Conservation (phyloP, 768 basidiomycete species). For the Paxillus involutus region DNA sequence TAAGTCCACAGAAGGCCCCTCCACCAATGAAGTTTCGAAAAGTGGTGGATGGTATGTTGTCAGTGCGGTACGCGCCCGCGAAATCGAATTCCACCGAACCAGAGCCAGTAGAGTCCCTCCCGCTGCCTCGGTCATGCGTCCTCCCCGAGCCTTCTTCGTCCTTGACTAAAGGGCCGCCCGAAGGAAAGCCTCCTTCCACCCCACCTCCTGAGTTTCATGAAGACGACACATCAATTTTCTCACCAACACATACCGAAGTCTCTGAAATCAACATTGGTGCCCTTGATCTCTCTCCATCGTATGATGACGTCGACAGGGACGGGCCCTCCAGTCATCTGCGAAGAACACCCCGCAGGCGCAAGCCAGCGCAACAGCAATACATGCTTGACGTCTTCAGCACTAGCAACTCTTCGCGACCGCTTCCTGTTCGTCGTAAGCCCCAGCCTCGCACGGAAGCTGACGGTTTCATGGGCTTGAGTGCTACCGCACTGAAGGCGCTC, state of each 20-base stretch:
- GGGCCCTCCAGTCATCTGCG: conserved; percentile 29
- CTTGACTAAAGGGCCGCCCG: conserved; percentile 15
- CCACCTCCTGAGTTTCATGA: neutral
- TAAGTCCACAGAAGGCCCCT: conserved; percentile 18
- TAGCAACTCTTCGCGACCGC: conserved; percentile 26
- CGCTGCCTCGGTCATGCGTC: conserved; percentile 6
- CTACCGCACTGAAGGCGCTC: conserved; percentile 65
- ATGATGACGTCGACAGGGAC: conserved; percentile 9
- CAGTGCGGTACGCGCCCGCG: conserved; percentile 24
- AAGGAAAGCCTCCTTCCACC: neutral
- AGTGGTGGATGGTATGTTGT: conserved; percentile 37
- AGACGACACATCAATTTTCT: neutral
- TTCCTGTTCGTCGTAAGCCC: conserved; percentile 45
- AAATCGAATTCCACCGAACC: conserved; percentile 14
- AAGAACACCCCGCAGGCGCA: conserved; percentile 53
- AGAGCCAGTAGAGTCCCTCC: conserved; percentile 1
- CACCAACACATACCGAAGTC: neutral
- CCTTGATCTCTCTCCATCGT: conserved; percentile 4
- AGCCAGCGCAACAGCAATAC: conserved; percentile 34
- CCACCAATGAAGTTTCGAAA: conserved; percentile 40
- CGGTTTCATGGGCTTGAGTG: conserved; percentile 65
- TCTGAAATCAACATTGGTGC: conserved; percentile 12
- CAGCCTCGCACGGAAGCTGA: conserved; percentile 35
- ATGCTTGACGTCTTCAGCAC: conserved; percentile 39
- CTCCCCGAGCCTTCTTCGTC: conserved; percentile 27